Conservation (phyloP, 805 yeast species). For the Cyberlindnera amylophila region DNA sequence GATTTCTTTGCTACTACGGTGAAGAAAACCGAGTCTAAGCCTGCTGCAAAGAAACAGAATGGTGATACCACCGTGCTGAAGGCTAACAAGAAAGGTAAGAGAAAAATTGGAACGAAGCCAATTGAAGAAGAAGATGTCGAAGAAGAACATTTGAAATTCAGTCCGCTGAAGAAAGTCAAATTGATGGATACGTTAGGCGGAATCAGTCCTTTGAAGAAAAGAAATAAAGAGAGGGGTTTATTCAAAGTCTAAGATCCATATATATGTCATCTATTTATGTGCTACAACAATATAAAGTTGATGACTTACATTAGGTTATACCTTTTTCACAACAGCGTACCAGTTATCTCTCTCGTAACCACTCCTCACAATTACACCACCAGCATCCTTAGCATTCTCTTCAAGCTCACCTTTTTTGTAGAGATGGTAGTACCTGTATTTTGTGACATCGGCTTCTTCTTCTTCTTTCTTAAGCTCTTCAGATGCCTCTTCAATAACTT, state of each 20-base stretch:
- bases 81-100: conserved; percentile 19
- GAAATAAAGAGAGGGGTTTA: conserved; percentile 25
- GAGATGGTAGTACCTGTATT: conserved; percentile 83
- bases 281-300: no score
- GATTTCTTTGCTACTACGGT: conserved; percentile 23
- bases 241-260: conserved; percentile 19
- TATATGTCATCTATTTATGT: no score
- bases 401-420: conserved; percentile 81
- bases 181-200: conserved; percentile 25
- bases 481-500: conserved; percentile 3
- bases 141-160: conserved; percentile 15
- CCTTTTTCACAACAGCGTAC: conserved; percentile 58
- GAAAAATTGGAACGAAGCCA: conserved; percentile 19
- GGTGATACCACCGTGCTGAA: conserved; percentile 1
- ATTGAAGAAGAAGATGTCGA: conserved; percentile 21
- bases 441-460: conserved; percentile 42
- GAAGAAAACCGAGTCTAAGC: conserved; percentile 10
- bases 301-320: conserved; percentile 1
- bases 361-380: conserved; percentile 57
- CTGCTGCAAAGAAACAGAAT: neutral
- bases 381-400: conserved; percentile 66
- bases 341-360: conserved; percentile 96
- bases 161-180: conserved; percentile 25
- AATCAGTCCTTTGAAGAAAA: conserved; percentile 27
- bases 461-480: no score